phyloP scores from a whole-genome alignment of 2,329 filamentous ascomycete species.

The Talaromyces funiculosus region DNA sequence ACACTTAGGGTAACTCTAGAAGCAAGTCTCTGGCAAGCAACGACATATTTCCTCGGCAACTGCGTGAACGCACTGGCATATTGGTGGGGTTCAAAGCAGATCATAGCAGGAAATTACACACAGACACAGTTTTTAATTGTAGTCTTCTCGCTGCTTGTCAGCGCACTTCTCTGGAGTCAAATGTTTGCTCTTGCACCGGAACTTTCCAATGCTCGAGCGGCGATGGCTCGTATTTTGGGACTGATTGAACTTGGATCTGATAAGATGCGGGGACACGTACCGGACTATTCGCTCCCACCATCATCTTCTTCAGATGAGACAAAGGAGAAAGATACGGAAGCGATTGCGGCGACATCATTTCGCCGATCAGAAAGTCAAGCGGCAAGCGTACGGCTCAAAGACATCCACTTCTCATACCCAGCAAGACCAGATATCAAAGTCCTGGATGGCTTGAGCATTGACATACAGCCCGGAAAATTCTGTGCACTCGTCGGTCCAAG shows the following conservation, averaged over 20 bases:
- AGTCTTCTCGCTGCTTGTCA: slow-evolving; percentile 64
- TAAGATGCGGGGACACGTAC: slow-evolving; percentile 24
- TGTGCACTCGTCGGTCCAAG: slow-evolving; percentile 61
- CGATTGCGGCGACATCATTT: slow-evolving; percentile 11
- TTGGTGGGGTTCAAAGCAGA: slow-evolving; percentile 72
- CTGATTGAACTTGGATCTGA: slow-evolving; percentile 36
- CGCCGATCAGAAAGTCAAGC: slow-evolving; percentile 9
- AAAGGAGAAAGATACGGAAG: slow-evolving; percentile 6
- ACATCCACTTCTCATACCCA: slow-evolving; percentile 62
- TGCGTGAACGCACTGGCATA: slow-evolving; percentile 70
- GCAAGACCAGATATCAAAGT: slow-evolving; percentile 55
- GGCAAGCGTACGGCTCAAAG: slow-evolving; percentile 48
- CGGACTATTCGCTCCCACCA: not conserved
- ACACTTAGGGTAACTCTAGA: slow-evolving; percentile 46
- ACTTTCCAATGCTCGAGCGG: slow-evolving; percentile 60
- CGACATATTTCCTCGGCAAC: slow-evolving; percentile 49
- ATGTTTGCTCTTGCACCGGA: slow-evolving; percentile 72
- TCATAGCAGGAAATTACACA: slow-evolving; percentile 60
- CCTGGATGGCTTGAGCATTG: slow-evolving; percentile 52
- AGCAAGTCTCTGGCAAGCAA: slow-evolving; percentile 42
- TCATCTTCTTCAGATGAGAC: not conserved
- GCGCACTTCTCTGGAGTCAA: slow-evolving; percentile 66
- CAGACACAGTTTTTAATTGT: slow-evolving; percentile 70
- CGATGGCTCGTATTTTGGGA: slow-evolving; percentile 53
- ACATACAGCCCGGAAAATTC: slow-evolving; percentile 56